Base-by-base conservation (phyloP, 495 filamentous ascomycete species). In the Aspergillus asperescens region DNA sequence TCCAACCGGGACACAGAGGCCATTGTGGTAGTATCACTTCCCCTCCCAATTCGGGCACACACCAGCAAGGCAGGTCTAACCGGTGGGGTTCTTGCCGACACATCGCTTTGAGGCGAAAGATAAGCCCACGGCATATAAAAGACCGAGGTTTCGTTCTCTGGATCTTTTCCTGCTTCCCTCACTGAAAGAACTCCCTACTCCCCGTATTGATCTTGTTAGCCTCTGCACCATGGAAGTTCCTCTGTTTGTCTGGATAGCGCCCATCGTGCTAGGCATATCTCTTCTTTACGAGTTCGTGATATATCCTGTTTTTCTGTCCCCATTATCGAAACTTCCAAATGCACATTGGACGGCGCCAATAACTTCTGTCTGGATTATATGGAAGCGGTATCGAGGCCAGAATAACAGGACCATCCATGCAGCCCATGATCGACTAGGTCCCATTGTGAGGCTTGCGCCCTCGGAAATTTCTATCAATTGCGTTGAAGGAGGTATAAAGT, bases 331-430 rank as follows among this genome's bases (percentile, higher is more conserved):
- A 28, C 80, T 90, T 39, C 88, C 87, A 32, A 81, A 76, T 60
- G 85, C 84, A 1, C 86, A 90, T 62, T 85, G 81, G 77, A 78
- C 82, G 10, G 73, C 77, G 4, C 75, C 82, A 1, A 63, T 89
- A 53, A 83, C 83, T 6, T 69, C 85, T 1, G 58, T 73, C 15
- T 92, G 86, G 87, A 88, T 90, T 60, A 74, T 84, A 4, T 80
- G 73, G 71, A 77, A 69, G 25, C 76, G 88, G 9, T 84, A 77
- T 47, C 55, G 54, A 29, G 68, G 68, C 50, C 63, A 65, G 38
- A 87, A 89, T 57, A 88, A 87, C 51, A 68, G 71, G 35, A 78
- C 74, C 0, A 74, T 89, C 1, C 75, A 81, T 53, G 75, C 68
- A 7, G 81, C 82, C 5, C 81, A 84, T 62, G 63, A 68, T 31